Base-by-base conservation (phyloP, 2,329 filamentous ascomycete genomes). In the Talaromyces sp. region DNA sequence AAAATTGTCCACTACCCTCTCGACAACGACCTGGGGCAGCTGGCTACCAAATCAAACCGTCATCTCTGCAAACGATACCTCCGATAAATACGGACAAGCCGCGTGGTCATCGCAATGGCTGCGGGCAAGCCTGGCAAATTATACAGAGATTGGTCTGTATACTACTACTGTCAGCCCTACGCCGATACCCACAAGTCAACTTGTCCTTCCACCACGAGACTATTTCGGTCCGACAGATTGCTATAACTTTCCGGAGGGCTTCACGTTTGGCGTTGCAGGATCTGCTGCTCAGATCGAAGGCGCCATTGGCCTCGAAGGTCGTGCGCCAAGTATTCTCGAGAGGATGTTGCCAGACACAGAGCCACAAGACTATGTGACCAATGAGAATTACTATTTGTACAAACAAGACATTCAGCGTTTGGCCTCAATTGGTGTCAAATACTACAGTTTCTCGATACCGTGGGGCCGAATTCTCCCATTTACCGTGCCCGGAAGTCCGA, bases 91-190 rank as follows among this genome's bases (percentile, higher is more conserved):
- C 58, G 72, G 70, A 7, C 67, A 73, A 60, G 68, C 69, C 9
- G 72, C 71, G 2, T 75, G 71, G 70, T 69, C 69, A 3, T 68
- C 69, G 1, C 63, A 71, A 57, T 74, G 72, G 72, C 40, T 63
- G 25, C 43, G 60, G 7, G 69, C 68, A 6, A 64, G 66, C 40
- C 59, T 71, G 2, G 61, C 65, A 6, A 69, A 73, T 41, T 73
- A 71, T 48, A 72, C 70, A 1, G 62, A 69, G 15, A 66, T 69
- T n/a, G 67, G 69, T 1, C 61, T 77, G n/a, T 76, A 77, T 60
- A 74, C 74, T 2, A 81, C 81, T 0, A 85, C 82, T 0, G 81
- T 82, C 1, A 74, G 71, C 3, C 80, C 83, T 0, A 85, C 81
- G 0, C 75, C 82, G 0, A 69, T 86, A 1, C 79, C 82, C 0